Percentiles rank a stretch among this genome's conserved stretches.
phyloP scores from a whole-genome alignment of 2,329 filamentous ascomycete species.

The Colletotrichum costaricense region DNA sequence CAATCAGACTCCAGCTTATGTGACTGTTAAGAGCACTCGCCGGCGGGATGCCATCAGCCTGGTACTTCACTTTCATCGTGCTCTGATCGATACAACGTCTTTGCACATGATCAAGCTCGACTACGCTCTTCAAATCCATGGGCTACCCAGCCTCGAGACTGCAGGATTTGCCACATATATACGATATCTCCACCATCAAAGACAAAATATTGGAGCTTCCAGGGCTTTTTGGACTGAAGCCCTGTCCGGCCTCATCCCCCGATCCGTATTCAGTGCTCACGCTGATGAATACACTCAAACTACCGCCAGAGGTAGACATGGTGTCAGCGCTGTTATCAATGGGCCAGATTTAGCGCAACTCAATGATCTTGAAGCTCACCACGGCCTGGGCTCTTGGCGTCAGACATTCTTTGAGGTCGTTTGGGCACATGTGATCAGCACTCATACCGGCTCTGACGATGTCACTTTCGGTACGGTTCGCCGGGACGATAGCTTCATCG shows the following conservation, averaged over 20 bases:
- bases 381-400: not conserved
- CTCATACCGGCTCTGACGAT: not conserved
- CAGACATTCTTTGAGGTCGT: slow-evolving; percentile 6
- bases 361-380: not conserved
- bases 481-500: slow-evolving; percentile 12
- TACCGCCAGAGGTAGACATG: not conserved
- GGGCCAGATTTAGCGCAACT: not conserved
- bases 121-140: not conserved
- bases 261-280: not conserved
- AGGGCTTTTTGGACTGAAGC: not conserved
- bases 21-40: not conserved
- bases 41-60: not conserved
- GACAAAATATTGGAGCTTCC: not conserved
- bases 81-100: slow-evolving; percentile 4
- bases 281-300: not conserved
- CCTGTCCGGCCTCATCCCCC: not conserved
- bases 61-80: slow-evolving; percentile 2
- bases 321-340: not conserved
- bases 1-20: not conserved
- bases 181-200: not conserved
- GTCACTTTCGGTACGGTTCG: slow-evolving; percentile 1
- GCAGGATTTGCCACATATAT: not conserved
- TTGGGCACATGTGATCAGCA: slow-evolving; percentile 6
- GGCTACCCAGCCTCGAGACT: not conserved
- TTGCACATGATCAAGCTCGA: slow-evolving; percentile 11